Conservation (phyloP, 352 stramenopile genomes). For the Phytophthora fragariae region DNA sequence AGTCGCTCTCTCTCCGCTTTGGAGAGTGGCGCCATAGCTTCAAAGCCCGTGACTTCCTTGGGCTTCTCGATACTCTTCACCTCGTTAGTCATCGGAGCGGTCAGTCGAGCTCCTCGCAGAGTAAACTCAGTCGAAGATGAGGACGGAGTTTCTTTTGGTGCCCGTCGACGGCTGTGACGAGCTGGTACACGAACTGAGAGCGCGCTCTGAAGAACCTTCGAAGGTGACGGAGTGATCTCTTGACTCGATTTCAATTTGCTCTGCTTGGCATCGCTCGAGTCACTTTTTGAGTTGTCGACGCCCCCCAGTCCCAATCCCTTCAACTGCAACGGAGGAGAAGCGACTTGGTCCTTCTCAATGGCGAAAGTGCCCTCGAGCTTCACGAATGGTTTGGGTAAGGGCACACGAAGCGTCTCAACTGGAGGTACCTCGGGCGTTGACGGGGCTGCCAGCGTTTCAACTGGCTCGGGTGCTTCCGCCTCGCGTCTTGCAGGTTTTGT, state of each 20-base stretch:
- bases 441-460: background rate
- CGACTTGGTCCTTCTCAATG: background rate
- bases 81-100: background rate
- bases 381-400: conserved; percentile 23
- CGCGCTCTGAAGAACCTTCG: background rate
- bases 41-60: conserved; percentile 8
- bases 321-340: conserved; percentile 12
- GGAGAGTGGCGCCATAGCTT: conserved; percentile 34
- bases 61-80: background rate
- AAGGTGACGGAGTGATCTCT: background rate
- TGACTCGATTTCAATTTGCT: background rate
- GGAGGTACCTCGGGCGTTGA: background rate
- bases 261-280: background rate
- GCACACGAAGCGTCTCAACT: background rate
- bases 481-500: conserved; percentile 22
- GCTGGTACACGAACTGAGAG: background rate
- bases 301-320: conserved; percentile 15
- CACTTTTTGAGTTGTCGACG: background rate
- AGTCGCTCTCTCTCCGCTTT: conserved; percentile 47
- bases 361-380: conserved; percentile 8
- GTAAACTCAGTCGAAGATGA: conserved; percentile 8
- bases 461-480: background rate
- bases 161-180: background rate
- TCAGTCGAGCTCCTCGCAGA: conserved; percentile 29
- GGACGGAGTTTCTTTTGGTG: background rate